Evolutionary conservation across 177 flowering plant species (phyloP).

Genomic region (Tripterygium wilfordii): DNA sequence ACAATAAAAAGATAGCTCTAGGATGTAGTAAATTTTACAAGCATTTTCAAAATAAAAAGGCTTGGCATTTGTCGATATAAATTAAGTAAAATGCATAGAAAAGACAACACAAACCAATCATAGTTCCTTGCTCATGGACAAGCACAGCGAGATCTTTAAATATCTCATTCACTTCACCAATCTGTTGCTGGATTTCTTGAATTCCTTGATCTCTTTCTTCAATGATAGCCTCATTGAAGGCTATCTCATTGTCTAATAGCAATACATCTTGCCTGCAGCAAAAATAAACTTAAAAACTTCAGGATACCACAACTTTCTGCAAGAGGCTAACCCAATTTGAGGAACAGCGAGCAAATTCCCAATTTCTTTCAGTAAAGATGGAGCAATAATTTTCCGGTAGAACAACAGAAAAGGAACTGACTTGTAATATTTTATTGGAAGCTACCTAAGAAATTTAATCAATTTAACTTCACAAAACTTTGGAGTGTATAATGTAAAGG

Average conservation of each 20-base stretch:
- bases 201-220: constrained; percentile 98
- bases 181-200: constrained; percentile 90
- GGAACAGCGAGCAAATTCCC: no score
- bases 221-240: constrained; percentile 88
- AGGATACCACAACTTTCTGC: no score
- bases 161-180: constrained; percentile 97
- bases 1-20: neutral
- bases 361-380: no score
- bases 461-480: no score
- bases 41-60: neutral
- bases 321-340: no score
- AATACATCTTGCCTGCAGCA: constrained; percentile 79
- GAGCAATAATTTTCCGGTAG: no score
- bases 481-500: no score
- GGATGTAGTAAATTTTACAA: neutral
- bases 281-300: neutral
- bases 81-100: neutral
- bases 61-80: no score
- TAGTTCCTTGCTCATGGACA: constrained; percentile 91
- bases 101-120: constrained; percentile 61
- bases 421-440: no score
- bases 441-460: no score
- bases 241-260: constrained; percentile 82
- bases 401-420: no score
- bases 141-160: constrained; percentile 98